A percentile compares a stretch with the other conserved stretches of the same genome.
These are phyloP conservation scores for Hypoxylon sp. DNA, from an alignment of 2,329 filamentous ascomycete species.

Conservation along the genomic window DNA sequence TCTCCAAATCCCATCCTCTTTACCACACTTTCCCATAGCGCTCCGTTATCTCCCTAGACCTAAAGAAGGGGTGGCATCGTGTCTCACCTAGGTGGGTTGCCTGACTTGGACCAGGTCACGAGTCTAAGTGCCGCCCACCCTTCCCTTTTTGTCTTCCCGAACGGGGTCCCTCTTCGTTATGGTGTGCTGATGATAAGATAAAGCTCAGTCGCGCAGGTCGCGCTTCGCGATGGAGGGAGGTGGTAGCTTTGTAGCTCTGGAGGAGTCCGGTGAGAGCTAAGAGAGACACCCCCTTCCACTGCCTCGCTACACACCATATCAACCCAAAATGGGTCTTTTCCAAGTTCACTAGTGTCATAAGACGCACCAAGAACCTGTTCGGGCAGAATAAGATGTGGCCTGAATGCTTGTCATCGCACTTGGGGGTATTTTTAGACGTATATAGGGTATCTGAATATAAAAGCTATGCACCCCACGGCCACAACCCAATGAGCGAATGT, in stretches of 20 bases:
- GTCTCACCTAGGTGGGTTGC: constrained; percentile 55
- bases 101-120: constrained; percentile 54
- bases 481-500: constrained; percentile 44
- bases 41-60: constrained; percentile 37
- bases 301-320: constrained; percentile 52
- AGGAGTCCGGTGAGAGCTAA: constrained; percentile 49
- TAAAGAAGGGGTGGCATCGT: constrained; percentile 51
- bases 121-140: constrained; percentile 52
- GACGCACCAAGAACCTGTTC: constrained; percentile 49
- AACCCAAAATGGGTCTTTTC: constrained; percentile 42
- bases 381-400: constrained; percentile 41
- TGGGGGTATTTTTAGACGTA: constrained; percentile 45
- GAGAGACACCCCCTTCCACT: constrained; percentile 44
- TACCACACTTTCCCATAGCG: constrained; percentile 47
- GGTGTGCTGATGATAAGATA: constrained; percentile 51
- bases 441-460: constrained; percentile 43
- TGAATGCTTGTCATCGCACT: constrained; percentile 37
- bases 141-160: constrained; percentile 45
- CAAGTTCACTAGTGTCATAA: constrained; percentile 52
- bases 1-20: constrained; percentile 49
- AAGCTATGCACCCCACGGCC: constrained; percentile 41
- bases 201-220: constrained; percentile 41
- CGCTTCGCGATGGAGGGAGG: constrained; percentile 41
- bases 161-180: constrained; percentile 47
- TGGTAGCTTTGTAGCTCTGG: constrained; percentile 32